Evolutionary conservation across 345 rosid species (phyloP), one percentile per base, ranked within the genome.

Genomic region (Salix caprea): DNA sequence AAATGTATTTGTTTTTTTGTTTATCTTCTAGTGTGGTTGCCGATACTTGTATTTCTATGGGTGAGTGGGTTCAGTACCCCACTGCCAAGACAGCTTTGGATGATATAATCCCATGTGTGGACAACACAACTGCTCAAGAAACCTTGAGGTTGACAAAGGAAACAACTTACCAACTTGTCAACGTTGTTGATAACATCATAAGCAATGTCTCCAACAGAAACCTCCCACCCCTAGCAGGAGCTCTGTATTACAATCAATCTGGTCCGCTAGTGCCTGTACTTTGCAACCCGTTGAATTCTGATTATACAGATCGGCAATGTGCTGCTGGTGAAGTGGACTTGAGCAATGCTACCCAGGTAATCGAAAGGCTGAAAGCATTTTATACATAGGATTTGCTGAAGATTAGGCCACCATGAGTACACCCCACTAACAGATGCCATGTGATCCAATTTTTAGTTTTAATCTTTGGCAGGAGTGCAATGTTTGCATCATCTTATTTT

Each of bases 1-100:
- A 23, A 65, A 16, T 48, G 37, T 32, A 13, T 44, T 42, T 39
- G 14, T 69, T 68, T 60, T 2, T 39, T 19, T 70, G 36, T 10
- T 3, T 65, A 18, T 44, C 24, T 28, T 7, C 37, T 52, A 96
- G 99, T 75, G 97, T 87, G 80, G 88, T 87, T n/a, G 97, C 88
- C 56, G 99, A 94, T 86, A 78, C 99, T 0, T 96, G 99, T 65
- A 88, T 96, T 68, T 81, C 99, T 9, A 96, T 96, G 99, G 95
- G 92, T 66, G 87, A 96, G 66, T 96, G 98, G 98, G 95, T 89
- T 48, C 88, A 80, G 80, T 67, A 96, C 80, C 99, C 99, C 11
- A 88, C 90, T 56, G 95, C 94, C 7, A 91, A 90, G 73, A 96
- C 99, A 1, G 97, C 98, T 46, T 80, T 96, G 82, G 98, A 96